Evolutionary conservation across 140 eudicot genomes (phyloP), one percentile per base, ranked within the genome.

Genomic region (Flaveria floridana): DNA sequence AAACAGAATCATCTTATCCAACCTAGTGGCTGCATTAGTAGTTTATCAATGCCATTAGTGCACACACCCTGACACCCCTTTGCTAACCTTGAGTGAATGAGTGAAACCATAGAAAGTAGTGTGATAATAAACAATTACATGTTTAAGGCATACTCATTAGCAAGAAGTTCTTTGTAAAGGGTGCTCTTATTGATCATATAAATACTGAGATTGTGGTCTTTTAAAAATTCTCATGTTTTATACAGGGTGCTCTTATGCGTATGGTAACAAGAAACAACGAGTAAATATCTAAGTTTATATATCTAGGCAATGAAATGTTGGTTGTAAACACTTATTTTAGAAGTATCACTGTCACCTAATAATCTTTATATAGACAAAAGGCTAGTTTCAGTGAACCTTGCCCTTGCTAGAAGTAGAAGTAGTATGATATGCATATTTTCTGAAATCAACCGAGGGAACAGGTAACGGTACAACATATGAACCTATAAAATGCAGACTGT

Each of bases 271-370:
- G 53, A 71, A 50, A 26, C 28, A 46, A 46, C 12, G 10, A 25
- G 67, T 11, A 10, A 3, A 9, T 21, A 23, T 11, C 48, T 50
- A 48, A 9, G 47, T 70, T 25, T 51, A 34, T 6, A 68, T 1
- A 23, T 23, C 25, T 23, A 51, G 44, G 23, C 57, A 25, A 14
- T 69, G 65, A 72, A 28, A 2, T 51, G 8, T 65, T 37, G 34
- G 34, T 28, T 28, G 34, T 28, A 34, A 18, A 37, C 48, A 18
- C 50, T 53, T 71, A 51, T 65, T 71, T 16, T 52, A 71, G 63
- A 19, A 72, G n/a, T 11, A 37, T 30, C 76, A 72, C 11, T 18
- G 71, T 39, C 76, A 72, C 68, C 67, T 55, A 39, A 20, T 37
- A 34, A 72, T 39, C 65, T 53, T 71, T 53, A 71, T 7, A 28